Evolutionary conservation across 805 yeast species (phyloP).

Genomic region (Sungouiella thailandica): DNA sequence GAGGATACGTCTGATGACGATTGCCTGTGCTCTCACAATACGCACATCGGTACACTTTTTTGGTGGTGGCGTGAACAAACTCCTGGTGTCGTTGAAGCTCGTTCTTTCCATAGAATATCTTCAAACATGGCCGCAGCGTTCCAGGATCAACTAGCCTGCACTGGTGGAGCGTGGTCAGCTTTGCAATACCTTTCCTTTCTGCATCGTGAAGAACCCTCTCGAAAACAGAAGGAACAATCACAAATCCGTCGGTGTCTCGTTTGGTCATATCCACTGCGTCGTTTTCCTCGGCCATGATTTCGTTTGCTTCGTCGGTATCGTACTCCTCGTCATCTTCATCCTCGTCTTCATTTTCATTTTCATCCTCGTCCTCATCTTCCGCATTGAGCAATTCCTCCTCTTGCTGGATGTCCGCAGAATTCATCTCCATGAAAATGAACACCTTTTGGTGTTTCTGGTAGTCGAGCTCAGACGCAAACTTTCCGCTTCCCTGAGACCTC

Average conservation of each 20-base stretch:
- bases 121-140: conserved; percentile 28
- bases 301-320: conserved; percentile 8
- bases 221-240: conserved; percentile 9
- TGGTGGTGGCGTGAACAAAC: conserved; percentile 42
- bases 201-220: conserved; percentile 9
- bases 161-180: conserved; percentile 26
- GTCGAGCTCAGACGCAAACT: conserved; percentile 1
- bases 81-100: conserved; percentile 42
- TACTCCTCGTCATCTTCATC: conserved; percentile 8
- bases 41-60: conserved; percentile 36
- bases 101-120: conserved; percentile 40
- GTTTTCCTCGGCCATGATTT: conserved; percentile 3
- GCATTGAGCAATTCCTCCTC: neutral
- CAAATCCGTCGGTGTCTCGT: neutral
- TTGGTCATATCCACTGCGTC: neutral
- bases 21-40: conserved; percentile 33
- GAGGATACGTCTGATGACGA: conserved; percentile 37
- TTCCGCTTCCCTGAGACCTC: neutral
- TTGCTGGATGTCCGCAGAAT: neutral
- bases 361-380: conserved; percentile 8
- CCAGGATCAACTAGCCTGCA: conserved; percentile 35
- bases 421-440: conserved; percentile 3
- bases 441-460: conserved; percentile 6
- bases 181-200: conserved; percentile 6
- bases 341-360: conserved; percentile 5